Base-by-base conservation (phyloP, 2,329 filamentous ascomycete species). In the Pseudogymnoascus sp. region DNA sequence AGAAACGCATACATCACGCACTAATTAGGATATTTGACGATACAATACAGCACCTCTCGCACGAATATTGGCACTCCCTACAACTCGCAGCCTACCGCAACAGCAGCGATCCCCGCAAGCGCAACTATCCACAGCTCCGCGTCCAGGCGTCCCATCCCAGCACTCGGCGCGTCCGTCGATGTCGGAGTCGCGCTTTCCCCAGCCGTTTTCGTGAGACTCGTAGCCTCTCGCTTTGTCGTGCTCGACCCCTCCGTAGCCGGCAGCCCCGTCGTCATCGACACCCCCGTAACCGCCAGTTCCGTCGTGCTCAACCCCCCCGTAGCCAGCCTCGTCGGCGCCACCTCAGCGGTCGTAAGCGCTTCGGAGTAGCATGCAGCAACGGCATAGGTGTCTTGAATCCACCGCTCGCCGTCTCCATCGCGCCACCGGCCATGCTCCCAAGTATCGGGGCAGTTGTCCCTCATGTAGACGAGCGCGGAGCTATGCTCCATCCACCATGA, bases 401-500 rank as follows among this genome's bases (percentile, higher is more conserved):
- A n/a, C 35, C 35, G 13, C 35, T 38, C 13, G 13, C 35, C 35
- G 35, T 38, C 35, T 38, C 35, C 35, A 38, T 38, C 35, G n/a
- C 35, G 35, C 35, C 35, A 38, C 35, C 14, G 13, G 35, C 35
- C 42, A 13, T 37, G 31, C 24, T 33, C 38, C 50, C 60, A 65
- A 7, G 50, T 42, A 26, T 35, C 16, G 26, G 64, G 60, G 24
- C 64, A 65, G 5, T 64, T 59, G 13, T 29, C 31, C 26, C 62
- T 59, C n/a, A 64, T 26, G 14, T 26, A 14, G 14, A 35, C 31
- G 19, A 37, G 42, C 2, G 62, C 33, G n/a, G 35, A 26, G 61
- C 60, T 64, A 33, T 59, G 38, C 7, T 53, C 50, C 16, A 35
- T 19, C 64, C 63, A 65, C n/a, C 37, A 65, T 21, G 53, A 53